phyloP scores from a whole-genome alignment of 768 basidiomycete genomes.

The Candolleomyces eurysporus region DNA sequence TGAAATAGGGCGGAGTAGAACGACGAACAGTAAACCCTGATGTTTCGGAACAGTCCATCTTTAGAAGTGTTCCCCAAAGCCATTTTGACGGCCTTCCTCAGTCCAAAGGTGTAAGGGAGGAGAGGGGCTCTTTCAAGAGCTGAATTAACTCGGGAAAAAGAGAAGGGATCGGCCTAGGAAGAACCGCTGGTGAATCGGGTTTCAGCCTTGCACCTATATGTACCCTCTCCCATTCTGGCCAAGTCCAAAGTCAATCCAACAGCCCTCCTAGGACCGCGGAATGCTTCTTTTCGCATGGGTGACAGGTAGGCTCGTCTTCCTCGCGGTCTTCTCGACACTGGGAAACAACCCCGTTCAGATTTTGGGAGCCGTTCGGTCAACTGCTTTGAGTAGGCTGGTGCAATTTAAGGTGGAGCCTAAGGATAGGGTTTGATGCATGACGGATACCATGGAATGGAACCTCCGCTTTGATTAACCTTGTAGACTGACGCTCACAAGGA shows the following conservation, averaged over 20 bases:
- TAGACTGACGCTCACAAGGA: too few relatives aligned
- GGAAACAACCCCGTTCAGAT: too few relatives aligned
- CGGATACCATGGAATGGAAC: too few relatives aligned
- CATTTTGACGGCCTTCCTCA: background rate
- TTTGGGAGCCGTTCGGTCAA: too few relatives aligned
- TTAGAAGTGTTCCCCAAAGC: background rate
- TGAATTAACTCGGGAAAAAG: background rate
- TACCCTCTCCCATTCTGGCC: background rate
- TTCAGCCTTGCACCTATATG: background rate
- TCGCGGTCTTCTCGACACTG: too few relatives aligned
- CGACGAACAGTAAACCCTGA: slow-evolving; percentile 62
- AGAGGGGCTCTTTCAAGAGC: background rate
- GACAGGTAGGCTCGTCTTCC: background rate
- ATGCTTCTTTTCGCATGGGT: slow-evolving; percentile 2
- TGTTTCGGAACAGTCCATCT: slow-evolving; percentile 36
- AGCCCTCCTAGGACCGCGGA: background rate
- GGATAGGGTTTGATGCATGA: too few relatives aligned
- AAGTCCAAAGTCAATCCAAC: background rate
- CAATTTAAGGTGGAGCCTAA: too few relatives aligned
- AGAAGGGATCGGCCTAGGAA: background rate
- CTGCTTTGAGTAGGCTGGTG: too few relatives aligned
- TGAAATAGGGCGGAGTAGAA: background rate
- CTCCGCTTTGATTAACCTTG: too few relatives aligned
- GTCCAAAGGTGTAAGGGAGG: background rate
- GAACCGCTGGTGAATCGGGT: background rate